Percentiles rank a stretch among this genome's conserved stretches.
Evolutionary conservation across 257 asterid species (phyloP).

Genomic region (Solanum paucissectum): DNA sequence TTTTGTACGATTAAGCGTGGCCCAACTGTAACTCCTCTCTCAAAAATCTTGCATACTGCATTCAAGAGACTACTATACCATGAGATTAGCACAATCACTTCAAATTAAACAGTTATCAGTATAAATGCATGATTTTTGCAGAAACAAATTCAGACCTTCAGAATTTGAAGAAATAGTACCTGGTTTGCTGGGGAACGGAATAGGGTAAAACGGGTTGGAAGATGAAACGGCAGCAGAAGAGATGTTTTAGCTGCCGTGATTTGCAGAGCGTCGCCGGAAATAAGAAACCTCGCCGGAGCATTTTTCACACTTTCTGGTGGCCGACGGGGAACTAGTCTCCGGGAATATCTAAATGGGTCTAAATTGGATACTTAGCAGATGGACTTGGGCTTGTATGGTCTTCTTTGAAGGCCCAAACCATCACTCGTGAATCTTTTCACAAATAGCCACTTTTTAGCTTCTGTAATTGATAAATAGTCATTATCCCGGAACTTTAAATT

Average conservation of each 20-base stretch:
- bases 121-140: not conserved
- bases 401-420: not conserved
- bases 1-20: constrained; percentile 10
- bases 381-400: not conserved
- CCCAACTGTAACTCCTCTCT: constrained; percentile 7
- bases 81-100: not conserved
- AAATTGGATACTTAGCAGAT: not conserved
- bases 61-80: constrained; percentile 14
- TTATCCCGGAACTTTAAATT: not conserved
- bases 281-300: not conserved
- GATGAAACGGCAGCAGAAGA: not conserved
- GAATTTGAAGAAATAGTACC: constrained; percentile 16
- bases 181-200: constrained; percentile 16
- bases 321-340: not conserved
- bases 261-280: constrained; percentile 10
- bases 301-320: not conserved
- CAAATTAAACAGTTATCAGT: not conserved
- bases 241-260: constrained; percentile 18
- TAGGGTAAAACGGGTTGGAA: constrained; percentile 4
- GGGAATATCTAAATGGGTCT: not conserved
- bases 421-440: not conserved
- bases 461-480: not conserved
- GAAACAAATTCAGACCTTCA: not conserved
- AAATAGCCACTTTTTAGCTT: not conserved
- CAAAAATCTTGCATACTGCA: constrained; percentile 28